Base-by-base conservation (phyloP, 2,329 filamentous ascomycete species). In the Aspergillaceae sp. region DNA sequence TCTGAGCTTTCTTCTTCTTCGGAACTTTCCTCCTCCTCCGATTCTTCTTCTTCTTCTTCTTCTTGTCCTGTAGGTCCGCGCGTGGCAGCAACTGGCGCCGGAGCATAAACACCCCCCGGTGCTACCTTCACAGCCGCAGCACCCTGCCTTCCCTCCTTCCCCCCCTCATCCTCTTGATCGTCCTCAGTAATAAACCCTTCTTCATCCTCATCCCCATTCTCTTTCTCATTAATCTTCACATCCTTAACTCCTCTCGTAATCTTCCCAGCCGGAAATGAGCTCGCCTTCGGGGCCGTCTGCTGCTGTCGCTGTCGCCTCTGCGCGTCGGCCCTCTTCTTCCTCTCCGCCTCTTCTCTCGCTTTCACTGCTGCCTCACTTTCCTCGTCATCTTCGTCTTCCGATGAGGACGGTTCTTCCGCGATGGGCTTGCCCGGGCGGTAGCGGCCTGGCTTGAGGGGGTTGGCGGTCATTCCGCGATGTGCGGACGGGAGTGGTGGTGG, bases 391-490 rank as follows among this genome's bases (percentile, higher is more conserved):
- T 78, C 74, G 33, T 73, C 74, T 45, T 74, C 72, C 3, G 70
- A 70, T 3, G 70, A 74, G 5, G 69, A 72, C 3, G 62, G 60
- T 45, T 73, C 70, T 46, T 76, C 73, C 9, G 67, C 66, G 34
- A 74, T 58, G 43, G 83, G 74, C 67, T 96, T 97, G 54, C 92
- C 91, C 10, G 91, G 84, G 48, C 89, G 83, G 60, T 96, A 86
- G 47, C 92, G 86, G 55, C 83, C 80, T 27, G 88, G 86, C 64
- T 82, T 83, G 48, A 84, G 71, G 3, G 87, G 89, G 62, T 96
- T 95, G 51, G 90, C 89, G 52, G 91, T 97, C 87, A 97, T 95
- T 60, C 87, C 86, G 50, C 68, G 65, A 49, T 67, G 65, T 19
- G 58, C 57, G 38, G 66, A 68, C 11, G 67, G 67, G 43, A 71